Conservation (phyloP, 345 rosid species). For the Combretum micranthum region DNA sequence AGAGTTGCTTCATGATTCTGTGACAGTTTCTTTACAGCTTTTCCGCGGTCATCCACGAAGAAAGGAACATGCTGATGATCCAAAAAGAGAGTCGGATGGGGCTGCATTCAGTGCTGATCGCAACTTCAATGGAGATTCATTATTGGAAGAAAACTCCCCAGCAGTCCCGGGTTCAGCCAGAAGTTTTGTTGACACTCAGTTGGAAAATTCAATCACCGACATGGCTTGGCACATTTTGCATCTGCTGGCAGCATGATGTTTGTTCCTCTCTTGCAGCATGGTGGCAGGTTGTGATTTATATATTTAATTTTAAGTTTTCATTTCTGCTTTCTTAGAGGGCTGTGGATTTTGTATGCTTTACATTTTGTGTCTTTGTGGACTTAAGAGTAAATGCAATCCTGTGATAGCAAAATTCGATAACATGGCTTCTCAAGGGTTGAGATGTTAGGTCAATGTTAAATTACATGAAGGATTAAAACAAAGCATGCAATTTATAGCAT, state of each 20-base stretch:
- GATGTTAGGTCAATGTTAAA: too few relatives aligned
- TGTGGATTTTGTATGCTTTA: too few relatives aligned
- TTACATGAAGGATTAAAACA: too few relatives aligned
- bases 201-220: conserved; percentile 73
- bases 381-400: too few relatives aligned
- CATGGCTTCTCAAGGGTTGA: too few relatives aligned
- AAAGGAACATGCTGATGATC: conserved; percentile 37
- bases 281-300: conserved; percentile 62
- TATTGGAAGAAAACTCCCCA: conserved; percentile 31
- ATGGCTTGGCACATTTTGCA: conserved; percentile 77
- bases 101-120: conserved; percentile 27
- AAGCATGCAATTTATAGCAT: too few relatives aligned
- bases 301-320: neutral
- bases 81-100: conserved; percentile 26
- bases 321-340: too few relatives aligned
- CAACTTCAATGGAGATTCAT: conserved; percentile 19
- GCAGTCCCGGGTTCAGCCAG: conserved; percentile 34
- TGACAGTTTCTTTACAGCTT: conserved; percentile 63
- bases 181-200: conserved; percentile 69
- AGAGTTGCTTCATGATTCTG: conserved; percentile 23
- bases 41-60: conserved; percentile 44
- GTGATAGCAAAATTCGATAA: too few relatives aligned
- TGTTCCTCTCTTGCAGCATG: conserved; percentile 85
- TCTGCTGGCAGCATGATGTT: conserved; percentile 79
- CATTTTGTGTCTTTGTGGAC: too few relatives aligned